Evolutionary conservation across 2,329 filamentous ascomycete genomes (phyloP), one percentile per base, ranked within the genome.

Genomic region (Botrytis paeoniae): DNA sequence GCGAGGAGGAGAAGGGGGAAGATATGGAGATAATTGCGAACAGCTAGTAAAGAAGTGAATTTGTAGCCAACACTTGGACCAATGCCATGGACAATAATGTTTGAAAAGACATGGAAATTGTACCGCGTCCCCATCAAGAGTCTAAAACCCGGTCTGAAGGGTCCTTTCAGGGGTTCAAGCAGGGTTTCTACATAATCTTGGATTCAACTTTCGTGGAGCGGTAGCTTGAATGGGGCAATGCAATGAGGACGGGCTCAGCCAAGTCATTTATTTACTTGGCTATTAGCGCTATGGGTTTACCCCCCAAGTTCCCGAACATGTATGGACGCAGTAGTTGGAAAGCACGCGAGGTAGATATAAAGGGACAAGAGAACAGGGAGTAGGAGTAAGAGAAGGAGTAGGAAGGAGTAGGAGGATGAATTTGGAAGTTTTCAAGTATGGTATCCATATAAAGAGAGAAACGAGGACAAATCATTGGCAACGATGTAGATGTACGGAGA

Each of bases 121-220:
- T 60, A 22, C 66, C 64, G 29, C 35, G 69, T 6, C 43, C 43
- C 43, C 63, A 39, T 62, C 51, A 65, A n/a, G 25, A 39, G 45
- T 39, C 25, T 6, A 37, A 57, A 68, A 41, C 25, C 45, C 64
- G 35, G 48, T 54, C 37, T 54, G 69, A 71, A 54, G 60, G 60
- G 69, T 71, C 60, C 45, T 71, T 48, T 48, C 64, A 62, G 69
- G 69, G 69, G 43, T 65, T 63, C 29, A 65, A 71, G 45, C 69
- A 71, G 35, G 60, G 69, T 71, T 71, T 71, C 57, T 66, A 66
- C 45, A 51, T 54, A n/a, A 54, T 66, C 18, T 45, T 39, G 37
- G 25, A 25, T 51, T 29, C 64, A 29, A 54, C 45, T 22, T 68
- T 68, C 45, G 25, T 54, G 64, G 64, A 68, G 35, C 64, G 51